Base-by-base conservation (phyloP, 1,284 basidiomycete species). In the Sporisorium scitamineum region DNA sequence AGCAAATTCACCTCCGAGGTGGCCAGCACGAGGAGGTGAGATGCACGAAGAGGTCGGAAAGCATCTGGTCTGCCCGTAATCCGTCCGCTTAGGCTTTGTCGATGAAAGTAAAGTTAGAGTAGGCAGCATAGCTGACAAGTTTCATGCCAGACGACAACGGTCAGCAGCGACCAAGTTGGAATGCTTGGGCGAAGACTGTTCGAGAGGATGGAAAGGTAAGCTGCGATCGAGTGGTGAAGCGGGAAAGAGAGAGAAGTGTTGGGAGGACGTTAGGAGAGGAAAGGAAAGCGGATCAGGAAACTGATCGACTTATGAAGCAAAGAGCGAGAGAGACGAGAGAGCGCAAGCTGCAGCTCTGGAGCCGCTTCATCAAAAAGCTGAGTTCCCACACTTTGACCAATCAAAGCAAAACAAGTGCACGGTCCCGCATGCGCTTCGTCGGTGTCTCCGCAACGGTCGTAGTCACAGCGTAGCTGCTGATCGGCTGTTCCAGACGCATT, bases 31-130 rank as follows among this genome's bases (percentile, higher is more conserved):
- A 18, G n/a, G 5, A 9, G 60, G 4, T 14, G 44, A 41, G 27
- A 20, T 32, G 22, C 55, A 60, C 20, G 66, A 68, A 8, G 66
- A 42, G 16, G 66, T 62, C 11, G 66, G 66, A 26, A 61, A 68
- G 55, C 66, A 68, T 7, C 50, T 31, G 1, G 48, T 37, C n/a
- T 34, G 52, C n/a, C 16, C 22, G 14, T 27, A 39, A 16, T n/a
- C 18, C 3, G 48, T 44, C 3, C 45, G 44, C 18, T 39, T 10
- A 20, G 37, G 10, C 14, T 22, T 14, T 24, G 27, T 39, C 24
- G 54, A 26, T 9, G 42, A 18, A 32, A 50, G 18, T 16, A 32
- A 22, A 26, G 62, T 10, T 13, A n/a, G 18, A 26, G 16, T 9
- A 0, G 56, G 7, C 7, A 24, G 32, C 14, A 13, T 11, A 3